Percentiles rank a stretch among this genome's conserved stretches.
phyloP scores from a whole-genome alignment of 129 eudicot genomes.

The Rutidosis leptorrhynchoides region DNA sequence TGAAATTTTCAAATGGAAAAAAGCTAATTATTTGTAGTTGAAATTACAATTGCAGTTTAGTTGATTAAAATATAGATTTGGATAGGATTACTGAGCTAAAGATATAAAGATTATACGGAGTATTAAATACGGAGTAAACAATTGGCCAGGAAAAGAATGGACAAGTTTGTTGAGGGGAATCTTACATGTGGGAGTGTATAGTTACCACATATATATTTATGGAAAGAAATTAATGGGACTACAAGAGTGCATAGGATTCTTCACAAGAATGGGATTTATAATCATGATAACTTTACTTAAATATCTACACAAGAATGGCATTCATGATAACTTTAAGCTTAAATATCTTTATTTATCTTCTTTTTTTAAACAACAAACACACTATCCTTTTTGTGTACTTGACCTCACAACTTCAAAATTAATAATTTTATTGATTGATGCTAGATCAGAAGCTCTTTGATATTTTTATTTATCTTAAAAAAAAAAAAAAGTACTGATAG shows the following conservation, averaged over 20 bases:
- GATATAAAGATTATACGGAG: neutral
- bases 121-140: no score
- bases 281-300: slow-evolving; percentile 33
- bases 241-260: slow-evolving; percentile 37
- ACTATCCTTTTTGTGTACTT: no score
- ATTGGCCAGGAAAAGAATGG: slow-evolving; percentile 8
- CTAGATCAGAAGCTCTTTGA: no score
- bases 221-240: slow-evolving; percentile 28
- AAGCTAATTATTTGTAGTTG: no score
- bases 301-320: slow-evolving; percentile 20
- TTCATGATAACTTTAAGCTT: slow-evolving; percentile 29
- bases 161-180: slow-evolving; percentile 34
- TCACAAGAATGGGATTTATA: slow-evolving; percentile 23
- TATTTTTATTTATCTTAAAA: no score
- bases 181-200: slow-evolving; percentile 35
- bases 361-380: no score
- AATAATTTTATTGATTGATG: no score
- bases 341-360: slow-evolving; percentile 24
- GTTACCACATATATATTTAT: slow-evolving; percentile 35
- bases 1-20: neutral
- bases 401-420: no score
- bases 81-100: neutral
- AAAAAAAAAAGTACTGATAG: no score
- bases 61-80: no score
- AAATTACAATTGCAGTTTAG: neutral